These are phyloP conservation scores for Linaria vulgaris DNA, from an alignment of 257 asterid genomes.

Conservation along the genomic window DNA sequence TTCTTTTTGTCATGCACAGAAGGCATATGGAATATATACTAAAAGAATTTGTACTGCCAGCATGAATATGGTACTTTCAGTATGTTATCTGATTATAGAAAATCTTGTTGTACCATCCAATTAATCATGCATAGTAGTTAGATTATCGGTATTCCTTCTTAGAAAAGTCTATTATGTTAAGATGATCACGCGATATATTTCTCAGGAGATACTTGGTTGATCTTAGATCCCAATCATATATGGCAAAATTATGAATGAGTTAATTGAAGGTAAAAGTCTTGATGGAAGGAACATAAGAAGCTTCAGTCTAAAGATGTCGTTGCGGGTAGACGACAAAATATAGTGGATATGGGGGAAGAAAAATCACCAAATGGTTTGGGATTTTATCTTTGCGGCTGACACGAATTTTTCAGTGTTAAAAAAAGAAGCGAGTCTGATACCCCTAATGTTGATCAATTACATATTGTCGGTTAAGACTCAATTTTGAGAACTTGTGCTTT, in stretches of 20 bases:
- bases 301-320: background rate
- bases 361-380: background rate
- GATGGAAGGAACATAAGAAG: constrained; percentile 7
- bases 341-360: background rate
- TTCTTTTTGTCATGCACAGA: constrained; percentile 34
- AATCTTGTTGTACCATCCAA: background rate
- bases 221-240: constrained; percentile 22
- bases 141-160: constrained; percentile 2
- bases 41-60: constrained; percentile 34
- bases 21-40: constrained; percentile 35
- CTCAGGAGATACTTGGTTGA: constrained; percentile 10
- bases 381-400: background rate
- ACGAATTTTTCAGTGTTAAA: background rate
- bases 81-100: constrained; percentile 21
- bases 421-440: background rate
- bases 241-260: background rate
- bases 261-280: background rate
- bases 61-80: constrained; percentile 27
- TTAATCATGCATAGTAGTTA: constrained; percentile 13
- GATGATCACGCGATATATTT: constrained; percentile 3
- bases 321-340: background rate
- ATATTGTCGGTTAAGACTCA: background rate
- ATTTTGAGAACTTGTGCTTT: too few relatives aligned
- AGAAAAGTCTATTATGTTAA: constrained; percentile 11
- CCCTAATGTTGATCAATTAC: background rate